These are phyloP conservation scores for Rhododendron ferrugineum DNA, from an alignment of 148 eudicot species.

Conservation along the genomic window DNA sequence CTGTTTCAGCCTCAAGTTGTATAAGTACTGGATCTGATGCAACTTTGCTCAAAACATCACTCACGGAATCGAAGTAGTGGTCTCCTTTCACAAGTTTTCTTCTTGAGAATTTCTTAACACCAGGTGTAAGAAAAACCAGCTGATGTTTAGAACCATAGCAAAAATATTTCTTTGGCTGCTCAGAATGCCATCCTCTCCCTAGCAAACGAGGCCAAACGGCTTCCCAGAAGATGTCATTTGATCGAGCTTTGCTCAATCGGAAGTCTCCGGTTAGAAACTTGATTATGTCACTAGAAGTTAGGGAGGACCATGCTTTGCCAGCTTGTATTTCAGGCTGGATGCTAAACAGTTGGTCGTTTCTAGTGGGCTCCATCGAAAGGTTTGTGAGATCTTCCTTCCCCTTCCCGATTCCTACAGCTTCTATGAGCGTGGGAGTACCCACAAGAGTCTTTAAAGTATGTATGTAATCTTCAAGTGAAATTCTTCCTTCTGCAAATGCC, in stretches of 20 bases:
- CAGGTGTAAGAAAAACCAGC: slow-evolving; percentile 30
- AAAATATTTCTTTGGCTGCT: slow-evolving; percentile 20
- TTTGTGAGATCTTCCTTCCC: slow-evolving; percentile 21
- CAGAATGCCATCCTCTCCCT: slow-evolving; percentile 38
- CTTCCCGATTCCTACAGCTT: slow-evolving; percentile 22
- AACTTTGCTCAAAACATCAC: slow-evolving; percentile 28
- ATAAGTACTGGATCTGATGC: slow-evolving; percentile 26
- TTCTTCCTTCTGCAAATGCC: slow-evolving; percentile 19
- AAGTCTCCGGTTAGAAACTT: slow-evolving; percentile 19
- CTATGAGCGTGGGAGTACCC: slow-evolving; percentile 16
- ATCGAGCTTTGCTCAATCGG: slow-evolving; percentile 25
- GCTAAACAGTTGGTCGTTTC: not conserved
- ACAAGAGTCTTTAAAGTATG: slow-evolving; percentile 10
- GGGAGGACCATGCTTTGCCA: slow-evolving; percentile 20
- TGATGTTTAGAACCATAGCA: slow-evolving; percentile 2
- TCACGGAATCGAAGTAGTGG: slow-evolving; percentile 25
- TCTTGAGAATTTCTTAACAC: slow-evolving; percentile 25
- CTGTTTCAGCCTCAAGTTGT: slow-evolving; percentile 16
- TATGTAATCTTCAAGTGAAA: slow-evolving; percentile 17
- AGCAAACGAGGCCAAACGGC: slow-evolving; percentile 36
- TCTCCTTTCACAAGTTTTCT: slow-evolving; percentile 21
- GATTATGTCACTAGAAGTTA: slow-evolving; percentile 16
- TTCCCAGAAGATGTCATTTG: slow-evolving; percentile 28
- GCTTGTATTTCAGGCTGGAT: slow-evolving; percentile 2
- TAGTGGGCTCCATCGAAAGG: slow-evolving; percentile 11